Evolutionary conservation across 129 eudicot genomes (phyloP), one percentile per base, ranked within the genome.

Genomic region (Flaveria bidentis): DNA sequence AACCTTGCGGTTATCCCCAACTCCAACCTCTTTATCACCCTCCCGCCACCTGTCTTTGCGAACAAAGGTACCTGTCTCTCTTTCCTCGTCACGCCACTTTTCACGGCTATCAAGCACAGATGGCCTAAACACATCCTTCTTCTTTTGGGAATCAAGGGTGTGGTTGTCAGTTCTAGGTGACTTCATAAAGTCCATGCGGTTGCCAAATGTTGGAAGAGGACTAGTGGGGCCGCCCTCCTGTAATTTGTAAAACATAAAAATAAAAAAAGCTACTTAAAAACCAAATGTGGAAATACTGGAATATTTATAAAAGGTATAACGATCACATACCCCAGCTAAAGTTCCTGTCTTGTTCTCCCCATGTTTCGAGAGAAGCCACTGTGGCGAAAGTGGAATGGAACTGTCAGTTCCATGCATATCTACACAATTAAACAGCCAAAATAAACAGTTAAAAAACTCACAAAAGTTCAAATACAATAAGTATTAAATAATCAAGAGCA

Each of bases 41-140:
- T 89, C 97, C 81, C 96, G 83, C 96, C 99, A 89, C 61, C 95
- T 88, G 76, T 89, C 99, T 76, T 72, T 85, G 60, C 91, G 97
- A 46, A 67, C 79, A 71, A 87, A 79, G 17, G 89, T 76, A 66
- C 82, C 87, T 41, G 91, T 83, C 20, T 95, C 99, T 83, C 99
- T 85, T 83, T 95, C 99, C 78, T 95, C 99, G 51, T 95, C 99
- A 68, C 88, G 96, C 99, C 99, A 95, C 53, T 86, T 92, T 2
- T 95, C 99, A 66, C 91, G 97, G 22, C 84, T 92, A 58, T 89
- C 93, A 16, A 89, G 94, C 71, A 91, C 77, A 14, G 97, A 85
- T n/a, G 97, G 99, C 63, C 97, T 80, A 60, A 88, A 91, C 80
- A 91, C 96, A 58, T 95, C 99, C 71, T 89, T 91, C 72, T 85